Base-by-base conservation (phyloP, 176 grass and related monocot genomes). In the Leersia perrieri region DNA sequence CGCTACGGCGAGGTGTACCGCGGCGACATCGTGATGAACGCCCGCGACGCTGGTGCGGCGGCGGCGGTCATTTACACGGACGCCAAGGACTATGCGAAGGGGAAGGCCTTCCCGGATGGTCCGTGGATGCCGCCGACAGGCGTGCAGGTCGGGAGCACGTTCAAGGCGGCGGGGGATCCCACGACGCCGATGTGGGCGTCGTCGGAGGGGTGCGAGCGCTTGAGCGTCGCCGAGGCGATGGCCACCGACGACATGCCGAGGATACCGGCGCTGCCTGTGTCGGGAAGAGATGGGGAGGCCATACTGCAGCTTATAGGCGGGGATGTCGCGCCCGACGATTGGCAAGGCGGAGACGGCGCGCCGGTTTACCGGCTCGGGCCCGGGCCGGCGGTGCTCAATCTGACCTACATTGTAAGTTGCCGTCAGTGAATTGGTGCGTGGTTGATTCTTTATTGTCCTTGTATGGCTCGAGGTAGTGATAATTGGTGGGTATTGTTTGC, bases 231-330 rank as follows among this genome's bases (percentile, higher is more conserved):
- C 61, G 90, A 89, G 71, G 83, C 91, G 32, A 87, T 88, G 80
- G 80, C 77, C 12, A 82, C 90, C 11, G 86, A 89, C 29, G 82
- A 93, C 76, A 86, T 94, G 88, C 85, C 88, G 18, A 71, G 71
- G 61, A 85, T 98, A 47, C 92, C 95, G 1, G 90, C 92, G 53
- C 81, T 98, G 84, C 95, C 95, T 5, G 88, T 98, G 31, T 98
- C 95, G 5, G 86, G 88, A 8, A 87, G 62, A 71, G 92, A 98
- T 28, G 95, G 92, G 15, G 88, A 89, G 81, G 74, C 73, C 66
- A 92, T 98, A 60, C 70, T 92, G 2, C 69, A 68, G 77, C 74
- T 89, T 28, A 45, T 92, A 5, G 83, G 88, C 9, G 95, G 95
- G 12, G 73, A 85, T 39, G 81, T 78, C 40, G 95, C 95, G 13